Evolutionary conservation across 2,329 filamentous ascomycete species (phyloP).

Genomic region (Huntiella omanensis): DNA sequence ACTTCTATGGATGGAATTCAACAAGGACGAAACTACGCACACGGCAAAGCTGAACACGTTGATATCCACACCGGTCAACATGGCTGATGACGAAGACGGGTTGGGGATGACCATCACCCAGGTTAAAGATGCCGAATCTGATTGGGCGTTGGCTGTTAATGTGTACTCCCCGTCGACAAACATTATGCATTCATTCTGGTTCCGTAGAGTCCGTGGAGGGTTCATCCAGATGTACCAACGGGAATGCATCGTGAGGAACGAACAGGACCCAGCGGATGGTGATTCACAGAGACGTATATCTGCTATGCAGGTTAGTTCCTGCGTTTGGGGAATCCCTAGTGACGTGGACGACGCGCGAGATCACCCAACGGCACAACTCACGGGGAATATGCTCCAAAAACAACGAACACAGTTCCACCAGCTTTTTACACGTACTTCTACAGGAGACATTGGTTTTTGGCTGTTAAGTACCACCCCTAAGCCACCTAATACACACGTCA

Average conservation of each 20-base stretch:
- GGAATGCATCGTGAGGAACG: not conserved
- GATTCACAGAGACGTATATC: not conserved
- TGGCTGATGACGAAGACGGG: not conserved
- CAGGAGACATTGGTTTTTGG: conserved; percentile 26
- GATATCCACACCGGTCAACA: not conserved
- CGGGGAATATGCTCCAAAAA: conserved; percentile 17
- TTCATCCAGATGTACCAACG: conserved; percentile 3
- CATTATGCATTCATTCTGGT: too few relatives aligned
- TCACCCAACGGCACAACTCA: not conserved
- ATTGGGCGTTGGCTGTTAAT: too few relatives aligned
- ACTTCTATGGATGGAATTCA: conserved; percentile 7
- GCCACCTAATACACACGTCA: conserved; percentile 4
- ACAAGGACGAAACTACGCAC: too few relatives aligned
- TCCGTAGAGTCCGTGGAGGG: not conserved
- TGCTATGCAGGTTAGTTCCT: too few relatives aligned
- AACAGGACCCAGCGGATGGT: not conserved
- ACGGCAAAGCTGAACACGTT: not conserved
- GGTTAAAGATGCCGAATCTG: too few relatives aligned
- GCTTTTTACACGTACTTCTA: conserved; percentile 22
- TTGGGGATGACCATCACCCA: conserved; percentile 1
- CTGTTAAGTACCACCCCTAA: conserved; percentile 16
- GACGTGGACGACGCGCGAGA: conserved; percentile 1
- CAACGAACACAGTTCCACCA: conserved; percentile 27
- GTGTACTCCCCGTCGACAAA: too few relatives aligned
- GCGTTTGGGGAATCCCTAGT: conserved; percentile 3